phyloP scores from a whole-genome alignment of 1,284 basidiomycete genomes.

The Amylostereum areolatum region DNA sequence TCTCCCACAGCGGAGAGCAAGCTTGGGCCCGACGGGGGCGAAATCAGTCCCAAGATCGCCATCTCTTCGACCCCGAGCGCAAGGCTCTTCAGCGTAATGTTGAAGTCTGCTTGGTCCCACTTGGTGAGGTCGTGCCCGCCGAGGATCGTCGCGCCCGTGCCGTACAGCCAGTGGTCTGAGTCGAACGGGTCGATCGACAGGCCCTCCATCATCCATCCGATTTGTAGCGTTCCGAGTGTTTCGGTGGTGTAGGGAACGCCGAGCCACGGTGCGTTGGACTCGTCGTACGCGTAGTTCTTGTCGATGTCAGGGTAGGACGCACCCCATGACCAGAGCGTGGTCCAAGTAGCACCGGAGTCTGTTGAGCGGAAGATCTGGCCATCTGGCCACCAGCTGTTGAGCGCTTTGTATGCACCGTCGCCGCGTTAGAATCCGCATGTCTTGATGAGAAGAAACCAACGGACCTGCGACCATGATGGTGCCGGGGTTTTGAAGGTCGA shows the following conservation, averaged over 20 bases:
- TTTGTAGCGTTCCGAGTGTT: conserved; percentile 28
- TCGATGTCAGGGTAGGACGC: conserved; percentile 41
- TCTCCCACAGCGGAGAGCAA: conserved; percentile 60
- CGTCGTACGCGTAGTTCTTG: conserved; percentile 49
- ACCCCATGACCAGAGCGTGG: conserved; percentile 48
- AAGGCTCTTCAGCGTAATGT: conserved; percentile 51
- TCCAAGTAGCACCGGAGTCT: conserved; percentile 48
- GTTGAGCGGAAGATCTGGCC: conserved; percentile 60
- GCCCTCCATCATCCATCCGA: conserved; percentile 48
- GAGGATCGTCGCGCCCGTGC: conserved; percentile 54
- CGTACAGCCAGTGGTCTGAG: conserved; percentile 62
- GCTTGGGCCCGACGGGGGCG: conserved; percentile 38
- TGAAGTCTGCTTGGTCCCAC: conserved; percentile 55
- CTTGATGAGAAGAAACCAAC: too few relatives aligned
- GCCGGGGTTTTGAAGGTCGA: conserved; percentile 54
- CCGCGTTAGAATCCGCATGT: neutral
- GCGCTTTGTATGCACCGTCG: too few relatives aligned
- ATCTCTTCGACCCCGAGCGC: conserved; percentile 64
- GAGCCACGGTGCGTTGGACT: conserved; percentile 51
- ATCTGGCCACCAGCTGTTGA: conserved; percentile 56
- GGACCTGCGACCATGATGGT: conserved; percentile 53
- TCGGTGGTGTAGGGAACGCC: conserved; percentile 40
- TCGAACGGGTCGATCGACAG: conserved; percentile 57
- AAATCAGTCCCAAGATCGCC: conserved; percentile 47
- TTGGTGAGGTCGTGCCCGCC: conserved; percentile 48